These are phyloP conservation scores for Lindgomyces ingoldianus DNA, from an alignment of 495 filamentous ascomycete species.

Conservation along the genomic window DNA sequence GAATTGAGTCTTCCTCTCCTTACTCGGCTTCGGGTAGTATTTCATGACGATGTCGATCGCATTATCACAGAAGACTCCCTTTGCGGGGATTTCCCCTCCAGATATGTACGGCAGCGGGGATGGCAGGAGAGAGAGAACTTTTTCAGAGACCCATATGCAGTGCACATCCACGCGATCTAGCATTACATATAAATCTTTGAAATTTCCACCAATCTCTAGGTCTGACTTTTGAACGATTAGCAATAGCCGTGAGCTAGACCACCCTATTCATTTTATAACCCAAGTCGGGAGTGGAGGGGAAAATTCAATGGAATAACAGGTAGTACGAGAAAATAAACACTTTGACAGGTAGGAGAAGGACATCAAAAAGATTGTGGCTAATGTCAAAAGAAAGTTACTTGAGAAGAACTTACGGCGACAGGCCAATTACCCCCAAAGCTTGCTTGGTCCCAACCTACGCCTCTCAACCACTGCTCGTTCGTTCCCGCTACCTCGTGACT, in stretches of 20 bases:
- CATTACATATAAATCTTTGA: constrained; percentile 62
- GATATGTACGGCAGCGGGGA: constrained; percentile 54
- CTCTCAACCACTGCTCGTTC: constrained; percentile 58
- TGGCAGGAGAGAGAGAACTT: constrained; percentile 58
- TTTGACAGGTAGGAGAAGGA: too few species aligned
- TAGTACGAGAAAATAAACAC: background rate
- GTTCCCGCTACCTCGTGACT: constrained; percentile 48
- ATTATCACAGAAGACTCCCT: constrained; percentile 71
- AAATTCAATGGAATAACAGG: background rate
- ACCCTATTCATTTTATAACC: too few species aligned
- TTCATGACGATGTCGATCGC: constrained; percentile 61
- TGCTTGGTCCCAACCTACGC: constrained; percentile 67
- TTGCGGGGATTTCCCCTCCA: constrained; percentile 62
- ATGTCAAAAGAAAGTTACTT: too few species aligned
- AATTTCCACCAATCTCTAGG: constrained; percentile 52
- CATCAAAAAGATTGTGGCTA: too few species aligned
- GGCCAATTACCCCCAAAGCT: constrained; percentile 60
- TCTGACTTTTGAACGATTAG: constrained; percentile 47
- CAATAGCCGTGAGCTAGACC: background rate
- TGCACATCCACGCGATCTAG: constrained; percentile 67
- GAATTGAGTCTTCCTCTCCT: constrained; percentile 51
- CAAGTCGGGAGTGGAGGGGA: too few species aligned
- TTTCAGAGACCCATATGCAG: constrained; percentile 63
- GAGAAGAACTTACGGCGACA: constrained; percentile 53
- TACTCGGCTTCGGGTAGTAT: constrained; percentile 56